A percentile compares a stretch with the other conserved stretches of the same genome.
Evolutionary conservation across 768 basidiomycete species (phyloP).

Genomic region (Phlegmacium glaucopus): DNA sequence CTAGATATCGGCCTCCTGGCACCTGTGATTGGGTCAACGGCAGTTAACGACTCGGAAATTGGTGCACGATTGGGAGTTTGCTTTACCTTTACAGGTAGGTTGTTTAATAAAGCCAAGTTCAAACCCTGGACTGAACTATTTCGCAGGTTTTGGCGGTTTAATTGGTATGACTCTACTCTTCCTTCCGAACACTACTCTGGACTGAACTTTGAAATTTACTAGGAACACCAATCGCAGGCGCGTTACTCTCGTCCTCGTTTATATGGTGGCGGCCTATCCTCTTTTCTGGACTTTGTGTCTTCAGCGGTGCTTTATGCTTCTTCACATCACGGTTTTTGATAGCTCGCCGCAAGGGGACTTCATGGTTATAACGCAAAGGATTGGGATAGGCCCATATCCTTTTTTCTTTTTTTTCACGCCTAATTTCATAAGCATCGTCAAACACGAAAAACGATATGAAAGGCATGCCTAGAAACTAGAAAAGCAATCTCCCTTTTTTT

Average conservation of each 20-base stretch:
- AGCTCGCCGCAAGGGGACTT: constrained; percentile 22
- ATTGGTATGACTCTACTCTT: constrained; percentile 25
- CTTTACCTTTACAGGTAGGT: constrained; percentile 44
- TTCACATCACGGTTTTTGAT: constrained; percentile 21
- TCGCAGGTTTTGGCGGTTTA: constrained; percentile 38
- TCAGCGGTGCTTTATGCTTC: constrained; percentile 28
- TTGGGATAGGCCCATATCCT: no score
- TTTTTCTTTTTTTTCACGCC: no score
- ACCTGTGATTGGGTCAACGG: constrained; percentile 41
- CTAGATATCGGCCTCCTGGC: constrained; percentile 39
- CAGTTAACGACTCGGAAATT: constrained; percentile 46
- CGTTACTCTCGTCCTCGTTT: constrained; percentile 46
- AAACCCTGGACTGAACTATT: neutral
- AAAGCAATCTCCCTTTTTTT: no score
- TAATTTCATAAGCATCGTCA: no score
- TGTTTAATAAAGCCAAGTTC: constrained; percentile 2
- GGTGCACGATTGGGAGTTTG: constrained; percentile 52
- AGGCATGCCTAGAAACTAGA: no score
- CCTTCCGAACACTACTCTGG: neutral
- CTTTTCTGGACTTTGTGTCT: constrained; percentile 45
- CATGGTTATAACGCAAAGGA: constrained; percentile 16
- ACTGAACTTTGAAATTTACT: neutral
- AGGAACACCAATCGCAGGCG: constrained; percentile 59
- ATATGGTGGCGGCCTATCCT: constrained; percentile 59
- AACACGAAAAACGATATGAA: no score